A percentile compares a stretch with the other conserved stretches of the same genome.
These are phyloP conservation scores for Exophiala lecanii-corni DNA, from an alignment of 2,329 filamentous ascomycete species.

Conservation along the genomic window DNA sequence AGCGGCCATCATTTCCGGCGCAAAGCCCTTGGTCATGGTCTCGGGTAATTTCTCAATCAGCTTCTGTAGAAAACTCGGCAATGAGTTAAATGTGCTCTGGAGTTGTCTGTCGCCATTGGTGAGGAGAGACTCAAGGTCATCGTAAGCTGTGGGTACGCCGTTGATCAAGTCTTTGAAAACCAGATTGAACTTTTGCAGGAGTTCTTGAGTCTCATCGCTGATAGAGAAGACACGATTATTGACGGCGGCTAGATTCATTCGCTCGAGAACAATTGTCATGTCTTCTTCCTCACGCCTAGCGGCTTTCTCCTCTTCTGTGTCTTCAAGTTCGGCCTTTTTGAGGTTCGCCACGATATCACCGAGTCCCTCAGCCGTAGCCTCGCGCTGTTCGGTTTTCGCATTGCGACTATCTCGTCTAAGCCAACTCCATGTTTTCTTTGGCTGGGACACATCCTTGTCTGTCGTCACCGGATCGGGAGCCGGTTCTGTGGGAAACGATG, in stretches of 20 bases:
- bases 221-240: constrained; percentile 84
- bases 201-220: constrained; percentile 75
- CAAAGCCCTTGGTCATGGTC: constrained; percentile 71
- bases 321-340: constrained; percentile 27
- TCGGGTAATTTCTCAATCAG: constrained; percentile 78
- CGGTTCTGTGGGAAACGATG: constrained; percentile 27
- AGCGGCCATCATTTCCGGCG: constrained; percentile 75
- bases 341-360: constrained; percentile 29
- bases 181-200: constrained; percentile 78
- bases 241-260: constrained; percentile 74
- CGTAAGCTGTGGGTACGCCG: constrained; percentile 87
- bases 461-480: constrained; percentile 23
- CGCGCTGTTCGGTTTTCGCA: constrained; percentile 32
- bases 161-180: constrained; percentile 89
- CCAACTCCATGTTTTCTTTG: constrained; percentile 34
- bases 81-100: constrained; percentile 58
- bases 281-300: constrained; percentile 63
- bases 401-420: constrained; percentile 36
- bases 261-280: constrained; percentile 72
- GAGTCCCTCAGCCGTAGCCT: constrained; percentile 26
- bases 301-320: constrained; percentile 39
- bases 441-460: constrained; percentile 27
- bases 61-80: constrained; percentile 78
- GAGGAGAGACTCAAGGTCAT: constrained; percentile 71
- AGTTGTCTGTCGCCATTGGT: constrained; percentile 60